Conservation (phyloP, 768 basidiomycete species). For the Kwoniella mangroviensis region DNA sequence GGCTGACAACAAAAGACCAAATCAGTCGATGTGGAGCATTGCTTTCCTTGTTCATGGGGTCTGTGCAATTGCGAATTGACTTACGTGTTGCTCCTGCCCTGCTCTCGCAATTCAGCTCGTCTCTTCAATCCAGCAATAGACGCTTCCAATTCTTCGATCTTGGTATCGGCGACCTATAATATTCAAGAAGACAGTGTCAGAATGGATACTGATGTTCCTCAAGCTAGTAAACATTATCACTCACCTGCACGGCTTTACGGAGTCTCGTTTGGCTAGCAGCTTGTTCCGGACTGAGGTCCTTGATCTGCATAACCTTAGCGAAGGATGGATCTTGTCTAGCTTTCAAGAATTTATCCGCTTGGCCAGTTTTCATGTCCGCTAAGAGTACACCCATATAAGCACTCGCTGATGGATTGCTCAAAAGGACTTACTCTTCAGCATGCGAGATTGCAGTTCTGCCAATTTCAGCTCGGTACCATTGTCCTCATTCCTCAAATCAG, state of each 20-base stretch:
- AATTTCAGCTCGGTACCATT: slow-evolving; percentile 36
- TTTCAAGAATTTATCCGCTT: slow-evolving; percentile 76
- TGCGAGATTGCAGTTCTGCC: slow-evolving; percentile 48
- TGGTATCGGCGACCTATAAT: slow-evolving; percentile 68
- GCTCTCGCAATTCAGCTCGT: slow-evolving; percentile 67
- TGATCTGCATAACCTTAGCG: slow-evolving; percentile 71
- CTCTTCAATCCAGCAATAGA: slow-evolving; percentile 73
- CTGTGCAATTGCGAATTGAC: not conserved
- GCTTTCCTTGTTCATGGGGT: not conserved
- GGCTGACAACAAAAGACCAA: not conserved
- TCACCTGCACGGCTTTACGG: slow-evolving; percentile 73
- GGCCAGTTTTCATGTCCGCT: slow-evolving; percentile 83
- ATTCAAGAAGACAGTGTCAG: too few species aligned
- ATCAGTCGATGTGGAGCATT: not conserved
- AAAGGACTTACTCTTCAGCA: slow-evolving; percentile 51
- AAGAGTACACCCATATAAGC: not conserved
- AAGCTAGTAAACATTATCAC: not conserved
- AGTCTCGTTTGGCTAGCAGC: slow-evolving; percentile 79
- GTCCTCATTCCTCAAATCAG: slow-evolving; percentile 24
- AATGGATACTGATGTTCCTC: too few species aligned
- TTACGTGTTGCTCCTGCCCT: slow-evolving; percentile 61
- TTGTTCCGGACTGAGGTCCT: slow-evolving; percentile 87
- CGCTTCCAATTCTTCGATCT: slow-evolving; percentile 78
- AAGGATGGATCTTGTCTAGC: slow-evolving; percentile 80
- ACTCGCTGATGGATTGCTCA: not conserved